Evolutionary conservation across 257 asterid genomes (phyloP), one percentile per base, ranked within the genome.

Genomic region (Cinchona pubescens): DNA sequence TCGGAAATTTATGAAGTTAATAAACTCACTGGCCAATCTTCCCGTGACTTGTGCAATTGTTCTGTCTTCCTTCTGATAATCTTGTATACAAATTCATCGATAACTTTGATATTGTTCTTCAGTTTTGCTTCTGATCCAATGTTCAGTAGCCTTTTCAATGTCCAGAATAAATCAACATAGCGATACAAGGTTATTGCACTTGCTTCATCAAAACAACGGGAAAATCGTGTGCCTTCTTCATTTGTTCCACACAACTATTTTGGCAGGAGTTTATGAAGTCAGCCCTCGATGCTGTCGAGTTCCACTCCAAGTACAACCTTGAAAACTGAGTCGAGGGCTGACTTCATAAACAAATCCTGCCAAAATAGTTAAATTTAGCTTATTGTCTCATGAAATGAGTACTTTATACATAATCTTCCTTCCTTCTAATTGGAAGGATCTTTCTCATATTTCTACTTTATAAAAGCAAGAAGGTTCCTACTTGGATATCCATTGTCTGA

Each of bases 261-360:
- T n/a, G n/a, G n/a, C n/a, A n/a, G n/a, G n/a, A n/a, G n/a, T n/a
- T n/a, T n/a, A n/a, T n/a, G n/a, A n/a, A n/a, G n/a, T n/a, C n/a
- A n/a, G n/a, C n/a, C n/a, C n/a, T n/a, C n/a, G n/a, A 86, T 46
- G 85, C 85, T 87, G 73, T 87, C 85, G 1, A 90, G 86, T 38
- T 88, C 94, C 74, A 89, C 90, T 6, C 94, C 94, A 7, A 90
- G 85, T 1, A 82, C 91, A 68, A 90, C 90, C 84, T 83, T 87
- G 71, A 90, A 87, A 51, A 88, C 89, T 15, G 96, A 88, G 80
- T 90, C 96, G 51, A 90, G 58, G 5, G 93, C 82, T 37, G 90
- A 80, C 81, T 86, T 90, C 96, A 88, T 88, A 78, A 90, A 85
- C 80, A 87, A 69, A 69, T 82, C 96, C 96, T 90, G 91, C 74